Evolutionary conservation across 345 rosid genomes (phyloP).

Genomic region (Jatropha curcas): DNA sequence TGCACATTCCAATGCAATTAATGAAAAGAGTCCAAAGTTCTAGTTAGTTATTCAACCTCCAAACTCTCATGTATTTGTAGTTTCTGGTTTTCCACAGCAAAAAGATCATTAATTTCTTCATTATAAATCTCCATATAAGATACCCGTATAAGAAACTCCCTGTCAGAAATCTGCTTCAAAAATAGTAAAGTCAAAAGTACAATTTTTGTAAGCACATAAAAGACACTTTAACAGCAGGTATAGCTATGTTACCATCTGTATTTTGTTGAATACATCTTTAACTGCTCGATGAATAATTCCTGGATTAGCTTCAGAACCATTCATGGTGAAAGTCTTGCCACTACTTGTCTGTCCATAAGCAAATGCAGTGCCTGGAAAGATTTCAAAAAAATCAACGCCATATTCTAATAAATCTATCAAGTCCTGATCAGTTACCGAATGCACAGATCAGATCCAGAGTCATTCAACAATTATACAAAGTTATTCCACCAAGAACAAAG

Average conservation of each 20-base stretch:
- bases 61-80: slow-evolving; percentile 88
- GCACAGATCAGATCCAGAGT: background rate
- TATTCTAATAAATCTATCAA: background rate
- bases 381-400: background rate
- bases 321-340: slow-evolving; percentile 97
- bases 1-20: slow-evolving; percentile 14
- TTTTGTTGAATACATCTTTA: slow-evolving; percentile 61
- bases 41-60: slow-evolving; percentile 57
- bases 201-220: background rate
- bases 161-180: slow-evolving; percentile 55
- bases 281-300: slow-evolving; percentile 81
- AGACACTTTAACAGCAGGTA: background rate
- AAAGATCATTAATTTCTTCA: slow-evolving; percentile 90
- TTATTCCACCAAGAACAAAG: background rate
- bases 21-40: slow-evolving; percentile 8
- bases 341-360: slow-evolving; percentile 99
- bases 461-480: too few relatives aligned
- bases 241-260: slow-evolving; percentile 42
- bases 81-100: slow-evolving; percentile 75
- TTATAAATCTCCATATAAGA: slow-evolving; percentile 97
- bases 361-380: slow-evolving; percentile 72
- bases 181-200: slow-evolving; percentile 10
- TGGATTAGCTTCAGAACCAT: slow-evolving; percentile 73
- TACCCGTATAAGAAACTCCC: slow-evolving; percentile 89
- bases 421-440: background rate